phyloP scores from a whole-genome alignment of 352 stramenopile species.

The Thalassiosira delicatula region DNA sequence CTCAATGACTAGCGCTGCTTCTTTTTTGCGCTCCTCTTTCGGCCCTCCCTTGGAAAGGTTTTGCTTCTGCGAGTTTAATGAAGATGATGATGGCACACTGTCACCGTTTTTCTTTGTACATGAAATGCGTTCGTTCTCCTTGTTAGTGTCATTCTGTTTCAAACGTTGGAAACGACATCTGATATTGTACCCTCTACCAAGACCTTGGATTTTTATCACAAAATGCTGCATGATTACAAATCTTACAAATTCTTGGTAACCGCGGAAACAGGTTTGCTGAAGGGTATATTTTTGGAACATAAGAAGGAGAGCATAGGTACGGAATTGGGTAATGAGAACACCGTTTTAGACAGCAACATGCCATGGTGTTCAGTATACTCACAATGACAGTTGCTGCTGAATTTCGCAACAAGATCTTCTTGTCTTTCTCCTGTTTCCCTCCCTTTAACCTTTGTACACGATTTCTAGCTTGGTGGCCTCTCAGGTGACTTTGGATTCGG shows the following conservation, averaged over 20 bases:
- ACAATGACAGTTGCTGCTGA: conserved; percentile 24
- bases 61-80: too few relatives aligned
- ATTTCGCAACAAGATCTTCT: not conserved
- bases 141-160: not conserved
- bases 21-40: conserved; percentile 23
- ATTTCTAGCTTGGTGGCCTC: conserved; percentile 15
- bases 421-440: not conserved
- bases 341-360: too few relatives aligned
- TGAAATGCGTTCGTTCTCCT: conserved; percentile 2
- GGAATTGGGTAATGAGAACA: too few relatives aligned
- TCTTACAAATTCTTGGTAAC: conserved; percentile 36
- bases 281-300: conserved; percentile 11
- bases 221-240: conserved; percentile 43
- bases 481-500: conserved; percentile 34
- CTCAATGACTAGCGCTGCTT: conserved; percentile 53
- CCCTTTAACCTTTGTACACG: conserved; percentile 4
- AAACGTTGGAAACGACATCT: not conserved
- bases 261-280: conserved; percentile 39
- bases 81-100: too few relatives aligned
- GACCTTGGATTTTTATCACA: conserved; percentile 32
- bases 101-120: not conserved
- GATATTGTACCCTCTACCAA: conserved; percentile 10
- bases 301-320: too few relatives aligned
- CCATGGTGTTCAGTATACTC: not conserved
- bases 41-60: not conserved